Evolutionary conservation across 1,284 basidiomycete genomes (phyloP).

Genomic region (Papiliotrema terrestris): DNA sequence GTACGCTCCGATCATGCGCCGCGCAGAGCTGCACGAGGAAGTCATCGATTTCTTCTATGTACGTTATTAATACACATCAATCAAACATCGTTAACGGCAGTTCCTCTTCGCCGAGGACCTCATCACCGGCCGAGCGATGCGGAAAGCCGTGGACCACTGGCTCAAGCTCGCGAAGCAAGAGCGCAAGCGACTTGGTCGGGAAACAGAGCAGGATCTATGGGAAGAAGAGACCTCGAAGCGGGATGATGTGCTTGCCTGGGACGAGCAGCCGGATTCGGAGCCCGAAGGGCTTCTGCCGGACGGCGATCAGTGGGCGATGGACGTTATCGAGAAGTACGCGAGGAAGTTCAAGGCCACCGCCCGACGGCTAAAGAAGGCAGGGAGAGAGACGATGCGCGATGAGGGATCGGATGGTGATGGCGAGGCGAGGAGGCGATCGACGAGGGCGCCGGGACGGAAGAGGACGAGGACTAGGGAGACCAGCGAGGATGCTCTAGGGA

Average conservation of each 20-base stretch:
- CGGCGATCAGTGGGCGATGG: no score
- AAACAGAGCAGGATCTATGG: neutral
- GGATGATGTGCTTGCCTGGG: neutral
- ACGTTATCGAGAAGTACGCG: no score
- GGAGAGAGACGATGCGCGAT: no score
- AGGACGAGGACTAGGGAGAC: no score
- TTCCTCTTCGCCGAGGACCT: neutral
- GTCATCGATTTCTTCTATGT: constrained; percentile 11
- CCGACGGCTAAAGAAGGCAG: no score
- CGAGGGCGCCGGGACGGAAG: no score
- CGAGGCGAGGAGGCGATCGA: no score
- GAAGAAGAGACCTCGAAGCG: neutral
- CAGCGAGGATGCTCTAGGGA: no score
- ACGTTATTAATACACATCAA: neutral
- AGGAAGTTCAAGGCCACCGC: no score
- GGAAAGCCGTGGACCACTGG: neutral
- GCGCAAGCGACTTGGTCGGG: neutral
- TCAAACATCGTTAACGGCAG: neutral
- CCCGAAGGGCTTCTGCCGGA: no score
- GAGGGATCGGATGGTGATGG: no score
- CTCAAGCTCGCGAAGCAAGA: neutral
- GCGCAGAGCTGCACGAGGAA: constrained; percentile 11
- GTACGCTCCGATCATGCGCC: constrained; percentile 20
- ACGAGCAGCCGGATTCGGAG: no score
- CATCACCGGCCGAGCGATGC: neutral